phyloP scores from a whole-genome alignment of 2,329 filamentous ascomycete species.

The Aspergillus ochraceus region DNA sequence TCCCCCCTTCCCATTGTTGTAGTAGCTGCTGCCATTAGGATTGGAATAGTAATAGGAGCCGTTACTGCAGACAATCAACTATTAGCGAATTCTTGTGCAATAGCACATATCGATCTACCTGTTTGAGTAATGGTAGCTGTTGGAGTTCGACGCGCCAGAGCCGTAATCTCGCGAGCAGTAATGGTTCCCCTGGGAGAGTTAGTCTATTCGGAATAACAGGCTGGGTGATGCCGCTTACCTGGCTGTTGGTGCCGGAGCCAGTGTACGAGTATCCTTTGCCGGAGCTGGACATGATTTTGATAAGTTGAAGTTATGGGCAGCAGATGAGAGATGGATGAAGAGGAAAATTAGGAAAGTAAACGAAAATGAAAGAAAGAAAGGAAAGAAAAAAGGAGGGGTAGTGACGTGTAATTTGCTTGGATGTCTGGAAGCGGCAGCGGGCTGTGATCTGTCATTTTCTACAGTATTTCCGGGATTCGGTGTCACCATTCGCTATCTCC shows the following conservation, averaged over 20 bases:
- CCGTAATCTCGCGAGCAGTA: constrained; percentile 70
- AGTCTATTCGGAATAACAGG: neutral
- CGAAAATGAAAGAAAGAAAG: no score
- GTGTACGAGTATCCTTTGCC: constrained; percentile 40
- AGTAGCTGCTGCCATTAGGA: constrained; percentile 66
- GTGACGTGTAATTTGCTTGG: no score
- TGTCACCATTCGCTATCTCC: no score
- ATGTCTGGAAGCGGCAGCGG: no score
- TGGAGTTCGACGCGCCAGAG: constrained; percentile 51
- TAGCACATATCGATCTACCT: constrained; percentile 37
- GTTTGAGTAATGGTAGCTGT: constrained; percentile 66
- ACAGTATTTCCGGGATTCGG: no score
- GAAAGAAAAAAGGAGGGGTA: no score
- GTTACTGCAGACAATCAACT: constrained; percentile 40
- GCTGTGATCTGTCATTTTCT: no score
- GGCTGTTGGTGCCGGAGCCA: constrained; percentile 60
- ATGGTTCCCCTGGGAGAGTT: constrained; percentile 60
- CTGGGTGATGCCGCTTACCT: constrained; percentile 45
- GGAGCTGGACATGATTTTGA: constrained; percentile 17
- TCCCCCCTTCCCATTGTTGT: constrained; percentile 61
- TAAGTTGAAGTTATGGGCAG: neutral
- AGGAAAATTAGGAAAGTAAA: no score
- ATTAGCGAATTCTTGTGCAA: neutral
- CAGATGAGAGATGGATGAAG: no score
- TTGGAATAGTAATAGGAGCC: constrained; percentile 76